These are phyloP conservation scores for Dichotomopilus funicola DNA, from an alignment of 2,329 filamentous ascomycete species.

Conservation along the genomic window DNA sequence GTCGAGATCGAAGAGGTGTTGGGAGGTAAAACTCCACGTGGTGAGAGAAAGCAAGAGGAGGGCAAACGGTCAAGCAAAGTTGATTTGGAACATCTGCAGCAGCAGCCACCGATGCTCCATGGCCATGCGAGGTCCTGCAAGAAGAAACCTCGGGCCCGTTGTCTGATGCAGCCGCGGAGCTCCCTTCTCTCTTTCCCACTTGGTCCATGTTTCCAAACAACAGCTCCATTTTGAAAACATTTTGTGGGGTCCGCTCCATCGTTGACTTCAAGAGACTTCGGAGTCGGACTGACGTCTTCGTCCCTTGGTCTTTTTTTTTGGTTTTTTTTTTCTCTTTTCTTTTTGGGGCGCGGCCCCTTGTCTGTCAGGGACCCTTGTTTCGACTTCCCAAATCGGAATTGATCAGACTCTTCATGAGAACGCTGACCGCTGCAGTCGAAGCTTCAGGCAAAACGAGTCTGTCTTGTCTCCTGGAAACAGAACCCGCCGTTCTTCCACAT, in stretches of 20 bases:
- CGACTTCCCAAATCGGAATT: constrained; percentile 7
- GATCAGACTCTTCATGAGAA: constrained; percentile 8
- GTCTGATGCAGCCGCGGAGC: constrained; percentile 4
- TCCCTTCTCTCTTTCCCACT: background rate
- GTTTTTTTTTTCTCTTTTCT: too few relatives aligned
- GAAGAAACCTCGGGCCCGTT: constrained; percentile 5
- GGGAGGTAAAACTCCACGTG: background rate
- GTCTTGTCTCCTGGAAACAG: background rate
- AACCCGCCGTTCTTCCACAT: background rate
- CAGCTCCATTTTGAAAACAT: constrained; percentile 8
- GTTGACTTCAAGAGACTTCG: too few relatives aligned
- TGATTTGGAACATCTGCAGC: background rate
- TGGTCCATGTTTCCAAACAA: background rate
- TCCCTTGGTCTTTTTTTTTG: too few relatives aligned
- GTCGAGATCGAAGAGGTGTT: background rate
- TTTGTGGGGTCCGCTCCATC: constrained; percentile 8
- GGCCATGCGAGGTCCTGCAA: background rate
- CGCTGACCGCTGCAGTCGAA: constrained; percentile 1
- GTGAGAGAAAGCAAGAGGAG: background rate
- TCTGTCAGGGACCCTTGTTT: constrained; percentile 7
- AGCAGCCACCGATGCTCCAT: background rate
- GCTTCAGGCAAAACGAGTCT: background rate
- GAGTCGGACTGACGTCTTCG: too few relatives aligned
- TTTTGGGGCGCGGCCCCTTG: background rate
- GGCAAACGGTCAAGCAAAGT: background rate